These are phyloP conservation scores for Gonapodya sp. DNA, from an alignment of 192 early-diverging fungal species.

Conservation along the genomic window DNA sequence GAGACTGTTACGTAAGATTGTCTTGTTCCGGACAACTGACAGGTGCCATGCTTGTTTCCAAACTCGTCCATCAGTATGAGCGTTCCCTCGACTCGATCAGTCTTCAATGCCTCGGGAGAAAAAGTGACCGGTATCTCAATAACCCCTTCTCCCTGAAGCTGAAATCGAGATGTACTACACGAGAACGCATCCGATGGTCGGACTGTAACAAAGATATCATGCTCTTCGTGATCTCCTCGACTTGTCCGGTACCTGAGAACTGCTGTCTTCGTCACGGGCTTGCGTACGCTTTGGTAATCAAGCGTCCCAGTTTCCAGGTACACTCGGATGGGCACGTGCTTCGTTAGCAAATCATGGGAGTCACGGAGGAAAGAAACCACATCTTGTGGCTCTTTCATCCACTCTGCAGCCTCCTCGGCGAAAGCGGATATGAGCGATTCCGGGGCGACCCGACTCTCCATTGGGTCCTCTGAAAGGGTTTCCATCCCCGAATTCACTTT, in stretches of 20 bases:
- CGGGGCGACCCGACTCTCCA: neutral
- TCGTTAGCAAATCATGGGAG: conserved; percentile 34
- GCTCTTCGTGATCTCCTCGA: conserved; percentile 44
- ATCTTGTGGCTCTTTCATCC: conserved; percentile 37
- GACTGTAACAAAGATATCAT: conserved; percentile 45
- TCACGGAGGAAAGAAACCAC: conserved; percentile 35
- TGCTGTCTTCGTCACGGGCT: conserved; percentile 32
- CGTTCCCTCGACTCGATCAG: conserved; percentile 29
- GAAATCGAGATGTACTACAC: conserved; percentile 32
- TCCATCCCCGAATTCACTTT: neutral
- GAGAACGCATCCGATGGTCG: conserved; percentile 42
- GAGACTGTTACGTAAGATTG: conserved; percentile 42
- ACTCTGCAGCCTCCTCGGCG: neutral
- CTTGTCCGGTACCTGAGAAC: conserved; percentile 37
- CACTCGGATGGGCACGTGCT: conserved; percentile 28
- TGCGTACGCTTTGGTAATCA: conserved; percentile 41
- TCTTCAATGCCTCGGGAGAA: conserved; percentile 35
- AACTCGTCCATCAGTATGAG: conserved; percentile 42
- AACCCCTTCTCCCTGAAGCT: conserved; percentile 45
- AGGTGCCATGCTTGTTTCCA: conserved; percentile 37
- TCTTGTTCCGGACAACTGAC: conserved; percentile 28
- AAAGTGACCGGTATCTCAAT: conserved; percentile 37
- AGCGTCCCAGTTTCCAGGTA: conserved; percentile 31
- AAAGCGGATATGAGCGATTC: neutral
- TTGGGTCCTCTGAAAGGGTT: neutral